Conservation (phyloP, 495 filamentous ascomycete genomes). For the Clavariopsis aquatica region DNA sequence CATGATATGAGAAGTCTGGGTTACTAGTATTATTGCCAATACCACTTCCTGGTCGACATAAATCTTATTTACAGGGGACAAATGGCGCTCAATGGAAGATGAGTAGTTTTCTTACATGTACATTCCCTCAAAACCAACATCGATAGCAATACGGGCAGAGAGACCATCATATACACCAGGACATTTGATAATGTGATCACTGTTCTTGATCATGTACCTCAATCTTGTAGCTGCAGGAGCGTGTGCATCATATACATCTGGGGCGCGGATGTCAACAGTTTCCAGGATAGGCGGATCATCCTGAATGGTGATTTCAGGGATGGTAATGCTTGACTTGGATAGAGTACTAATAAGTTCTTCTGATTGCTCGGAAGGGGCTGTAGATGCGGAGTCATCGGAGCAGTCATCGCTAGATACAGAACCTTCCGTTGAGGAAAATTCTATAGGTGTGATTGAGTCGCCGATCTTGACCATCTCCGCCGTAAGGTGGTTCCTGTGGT, state of each 20-base stretch:
- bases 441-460: neutral
- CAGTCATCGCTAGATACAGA: constrained; percentile 21
- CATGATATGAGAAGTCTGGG: neutral
- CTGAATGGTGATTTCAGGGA: neutral
- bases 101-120: constrained; percentile 12
- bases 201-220: constrained; percentile 27
- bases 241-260: constrained; percentile 13
- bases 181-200: constrained; percentile 27
- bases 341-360: constrained; percentile 7
- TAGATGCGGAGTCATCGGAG: constrained; percentile 24
- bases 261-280: constrained; percentile 17
- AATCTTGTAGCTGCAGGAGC: constrained; percentile 21
- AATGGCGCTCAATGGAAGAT: no score
- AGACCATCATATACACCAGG: constrained; percentile 32
- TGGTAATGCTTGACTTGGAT: neutral
- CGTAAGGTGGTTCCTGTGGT: neutral
- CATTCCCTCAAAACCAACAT: constrained; percentile 32
- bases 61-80: no score
- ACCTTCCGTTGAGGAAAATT: constrained; percentile 19
- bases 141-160: constrained; percentile 26
- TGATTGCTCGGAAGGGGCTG: constrained; percentile 16
- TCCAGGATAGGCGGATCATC: neutral
- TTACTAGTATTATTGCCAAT: no score
- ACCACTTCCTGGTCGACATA: no score
- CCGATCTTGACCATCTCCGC: neutral